Percentiles rank a stretch among this genome's conserved stretches.
Conservation (phyloP, 2,329 filamentous ascomycete species). For the Bipolaris sorokiniana region DNA sequence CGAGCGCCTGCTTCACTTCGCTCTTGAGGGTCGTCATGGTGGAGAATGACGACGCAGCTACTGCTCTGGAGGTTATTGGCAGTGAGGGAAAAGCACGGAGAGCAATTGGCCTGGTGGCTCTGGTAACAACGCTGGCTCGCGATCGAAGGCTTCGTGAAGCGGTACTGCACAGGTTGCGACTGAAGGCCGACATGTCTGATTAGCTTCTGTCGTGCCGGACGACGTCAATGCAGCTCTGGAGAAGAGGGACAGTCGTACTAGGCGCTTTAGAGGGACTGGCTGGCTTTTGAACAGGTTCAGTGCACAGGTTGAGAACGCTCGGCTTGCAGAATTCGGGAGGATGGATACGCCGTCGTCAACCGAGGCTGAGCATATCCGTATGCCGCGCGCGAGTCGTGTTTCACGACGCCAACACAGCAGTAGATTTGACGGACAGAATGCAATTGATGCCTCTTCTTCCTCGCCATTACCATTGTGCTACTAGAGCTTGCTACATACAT, state of each 20-base stretch:
- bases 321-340: slow-evolving; percentile 34
- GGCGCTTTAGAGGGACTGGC: slow-evolving; percentile 28
- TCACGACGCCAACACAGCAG: not conserved
- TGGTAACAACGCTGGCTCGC: slow-evolving; percentile 40
- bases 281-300: slow-evolving; percentile 32
- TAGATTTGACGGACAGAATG: not conserved
- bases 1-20: slow-evolving; percentile 38
- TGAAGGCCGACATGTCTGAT: slow-evolving; percentile 52
- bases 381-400: not conserved
- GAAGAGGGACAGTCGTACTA: slow-evolving; percentile 44
- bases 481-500: not conserved
- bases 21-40: slow-evolving; percentile 49
- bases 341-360: slow-evolving; percentile 39
- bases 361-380: slow-evolving; percentile 32
- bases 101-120: slow-evolving; percentile 48
- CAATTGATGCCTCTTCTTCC: not conserved
- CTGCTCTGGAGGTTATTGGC: slow-evolving; percentile 31
- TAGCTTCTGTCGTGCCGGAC: slow-evolving; percentile 45
- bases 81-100: slow-evolving; percentile 32
- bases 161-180: slow-evolving; percentile 50
- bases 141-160: slow-evolving; percentile 48
- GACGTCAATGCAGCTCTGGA: slow-evolving; percentile 41
- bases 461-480: not conserved
- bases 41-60: slow-evolving; percentile 42
- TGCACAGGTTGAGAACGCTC: slow-evolving; percentile 29